A percentile compares a stretch with the other conserved stretches of the same genome.
phyloP scores from a whole-genome alignment of 2,329 filamentous ascomycete genomes.

The Alternaria triticimaculans region DNA sequence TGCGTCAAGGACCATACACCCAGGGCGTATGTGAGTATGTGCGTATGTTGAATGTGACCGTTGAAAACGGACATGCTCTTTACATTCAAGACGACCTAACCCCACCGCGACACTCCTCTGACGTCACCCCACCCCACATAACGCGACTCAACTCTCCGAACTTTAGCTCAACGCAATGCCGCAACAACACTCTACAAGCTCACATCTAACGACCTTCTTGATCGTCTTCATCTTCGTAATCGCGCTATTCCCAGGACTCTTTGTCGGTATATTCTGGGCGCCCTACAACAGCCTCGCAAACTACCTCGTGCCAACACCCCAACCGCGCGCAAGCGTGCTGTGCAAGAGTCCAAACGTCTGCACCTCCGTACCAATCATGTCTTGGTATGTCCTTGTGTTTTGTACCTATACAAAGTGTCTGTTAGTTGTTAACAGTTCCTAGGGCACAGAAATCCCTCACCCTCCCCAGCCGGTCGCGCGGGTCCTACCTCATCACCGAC shows the following conservation, averaged over 20 bases:
- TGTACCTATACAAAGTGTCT: background rate
- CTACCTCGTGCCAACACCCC: conserved; percentile 33
- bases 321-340: conserved; percentile 26
- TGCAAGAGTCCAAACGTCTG: conserved; percentile 40
- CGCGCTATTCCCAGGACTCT: conserved; percentile 58
- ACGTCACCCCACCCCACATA: conserved; percentile 14
- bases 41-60: background rate
- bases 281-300: conserved; percentile 39
- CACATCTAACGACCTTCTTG: conserved; percentile 51
- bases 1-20: background rate
- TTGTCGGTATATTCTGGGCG: conserved; percentile 51
- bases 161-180: conserved; percentile 21
- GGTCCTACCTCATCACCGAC: conserved; percentile 89
- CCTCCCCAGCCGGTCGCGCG: conserved; percentile 77
- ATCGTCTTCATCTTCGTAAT: conserved; percentile 58
- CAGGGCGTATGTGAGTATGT: background rate
- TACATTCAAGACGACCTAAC: background rate
- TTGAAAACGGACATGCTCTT: background rate
- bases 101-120: background rate
- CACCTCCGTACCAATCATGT: conserved; percentile 32
- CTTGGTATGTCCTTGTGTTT: conserved; percentile 30
- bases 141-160: conserved; percentile 9
- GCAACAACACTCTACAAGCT: conserved; percentile 36
- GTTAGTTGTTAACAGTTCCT: background rate
- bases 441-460: conserved; percentile 80